phyloP scores from a whole-genome alignment of 345 rosid species.

The Erodium maritimum region DNA sequence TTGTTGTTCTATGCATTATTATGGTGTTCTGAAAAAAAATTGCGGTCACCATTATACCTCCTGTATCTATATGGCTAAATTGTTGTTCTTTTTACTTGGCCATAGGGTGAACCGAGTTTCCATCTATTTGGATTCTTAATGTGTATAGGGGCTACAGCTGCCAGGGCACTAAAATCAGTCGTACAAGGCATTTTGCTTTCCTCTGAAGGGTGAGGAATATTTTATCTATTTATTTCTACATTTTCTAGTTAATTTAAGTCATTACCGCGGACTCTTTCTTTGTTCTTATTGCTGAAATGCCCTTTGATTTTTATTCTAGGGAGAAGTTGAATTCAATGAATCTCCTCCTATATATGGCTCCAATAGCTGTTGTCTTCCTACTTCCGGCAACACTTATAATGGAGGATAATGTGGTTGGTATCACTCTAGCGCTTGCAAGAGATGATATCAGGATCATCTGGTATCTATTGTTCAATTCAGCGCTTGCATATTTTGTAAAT shows the following conservation, averaged over 20 bases:
- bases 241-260: too few relatives aligned
- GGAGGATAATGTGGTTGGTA: conserved; percentile 94
- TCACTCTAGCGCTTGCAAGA: conserved; percentile 90
- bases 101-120: conserved; percentile 21
- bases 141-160: conserved; percentile 28
- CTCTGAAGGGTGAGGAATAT: conserved; percentile 59
- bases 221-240: conserved; percentile 1
- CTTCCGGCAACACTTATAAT: conserved; percentile 89
- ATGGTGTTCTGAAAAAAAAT: too few relatives aligned
- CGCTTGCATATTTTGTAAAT: conserved; percentile 88
- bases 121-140: conserved; percentile 27
- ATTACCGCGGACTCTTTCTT: too few relatives aligned
- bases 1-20: too few relatives aligned
- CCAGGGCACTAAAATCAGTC: conserved; percentile 28
- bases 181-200: conserved; percentile 72
- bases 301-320: conserved; percentile 26
- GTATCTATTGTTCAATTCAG: conserved; percentile 92
- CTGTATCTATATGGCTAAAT: too few relatives aligned
- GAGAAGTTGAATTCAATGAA: conserved; percentile 99
- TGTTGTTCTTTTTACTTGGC: too few relatives aligned
- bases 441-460: conserved; percentile 76
- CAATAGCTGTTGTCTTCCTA: conserved; percentile 81
- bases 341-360: conserved; percentile 97
- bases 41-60: too few relatives aligned
- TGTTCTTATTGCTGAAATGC: conserved; percentile 10